Percentiles rank a stretch among this genome's conserved stretches.
These are phyloP conservation scores for Obba rivulosa DNA, from an alignment of 768 basidiomycete genomes.

Conservation along the genomic window DNA sequence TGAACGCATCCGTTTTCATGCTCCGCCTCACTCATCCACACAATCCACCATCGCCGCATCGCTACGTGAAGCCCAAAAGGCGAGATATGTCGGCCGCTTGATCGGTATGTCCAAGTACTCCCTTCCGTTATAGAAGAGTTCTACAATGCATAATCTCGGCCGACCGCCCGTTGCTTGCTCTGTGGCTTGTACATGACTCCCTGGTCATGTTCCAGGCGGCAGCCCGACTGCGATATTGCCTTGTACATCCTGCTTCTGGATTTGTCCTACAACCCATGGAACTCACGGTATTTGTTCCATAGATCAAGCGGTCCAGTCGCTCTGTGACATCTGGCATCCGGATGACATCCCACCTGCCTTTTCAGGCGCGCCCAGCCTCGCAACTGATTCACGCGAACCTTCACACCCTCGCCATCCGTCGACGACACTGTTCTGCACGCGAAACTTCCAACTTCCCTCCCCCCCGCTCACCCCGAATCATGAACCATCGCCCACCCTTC, in stretches of 20 bases:
- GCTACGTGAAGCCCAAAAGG: conserved; percentile 46
- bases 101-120: conserved; percentile 53
- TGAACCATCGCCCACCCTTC: conserved; percentile 27
- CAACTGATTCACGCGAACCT: background rate
- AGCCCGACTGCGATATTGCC: background rate
- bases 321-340: conserved; percentile 77
- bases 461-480: conserved; percentile 48
- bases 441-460: conserved; percentile 45
- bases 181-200: too few species aligned
- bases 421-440: conserved; percentile 11
- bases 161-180: too few species aligned
- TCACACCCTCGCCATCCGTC: background rate
- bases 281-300: conserved; percentile 6
- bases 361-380: background rate
- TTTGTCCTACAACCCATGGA: conserved; percentile 9
- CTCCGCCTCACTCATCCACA: conserved; percentile 20
- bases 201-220: too few species aligned
- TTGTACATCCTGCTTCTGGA: background rate
- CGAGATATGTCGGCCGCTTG: conserved; percentile 59
- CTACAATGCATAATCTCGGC: background rate
- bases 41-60: conserved; percentile 30
- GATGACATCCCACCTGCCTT: conserved; percentile 67
- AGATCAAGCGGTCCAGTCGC: conserved; percentile 78
- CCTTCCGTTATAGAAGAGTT: too few species aligned
- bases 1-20: conserved; percentile 17